Evolutionary conservation across 306 rosid genomes (phyloP), one percentile per base, ranked within the genome.

Genomic region (Quillaja saponaria): DNA sequence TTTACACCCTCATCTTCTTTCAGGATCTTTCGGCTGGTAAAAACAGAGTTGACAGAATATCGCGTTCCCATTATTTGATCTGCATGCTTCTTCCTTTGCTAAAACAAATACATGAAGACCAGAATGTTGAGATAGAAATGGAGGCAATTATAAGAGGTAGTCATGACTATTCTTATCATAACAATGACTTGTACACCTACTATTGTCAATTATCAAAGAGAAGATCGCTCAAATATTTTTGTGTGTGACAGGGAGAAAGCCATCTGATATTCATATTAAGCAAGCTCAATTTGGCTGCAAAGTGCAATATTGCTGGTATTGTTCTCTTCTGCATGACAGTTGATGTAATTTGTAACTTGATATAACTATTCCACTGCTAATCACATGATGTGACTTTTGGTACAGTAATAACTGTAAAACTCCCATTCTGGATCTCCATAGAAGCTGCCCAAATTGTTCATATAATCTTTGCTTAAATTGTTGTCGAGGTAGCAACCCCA

Each of bases 401-500:
- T 56, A 52, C 99, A 94, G 99, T 80, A 94, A 77, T 71, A 60
- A 69, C 68, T 94, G 97, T 82, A 83, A 81, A 74, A 71, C 80
- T 58, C 70, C 82, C 52, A 76, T 92, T 55, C 68, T 84, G 82
- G 95, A 87, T 85, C 94, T 85, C 75, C 96, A 81, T 65, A 92
- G 94, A 87, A 87, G 87, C 78, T 94, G 99, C 81, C 89, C 82
- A 50, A 83, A 72, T 67, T 94, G 99, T 73, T 86, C 99, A 60
- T 89, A 80, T 73, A 78, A 79, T 49, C 87, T 92, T 58, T 92
- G 99, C 82, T 71, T 85, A 66, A 78, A 85, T 62, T 94, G 99
- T 78, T 86, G 81, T 53, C 83, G 42, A 13, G 84, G 71, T 42
- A 76, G 71, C 67, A 67, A 62, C 68, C 71, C 68, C 62, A 81